phyloP scores from a whole-genome alignment of 192 early-diverging fungal genomes.

The Coemansia javaensis region DNA sequence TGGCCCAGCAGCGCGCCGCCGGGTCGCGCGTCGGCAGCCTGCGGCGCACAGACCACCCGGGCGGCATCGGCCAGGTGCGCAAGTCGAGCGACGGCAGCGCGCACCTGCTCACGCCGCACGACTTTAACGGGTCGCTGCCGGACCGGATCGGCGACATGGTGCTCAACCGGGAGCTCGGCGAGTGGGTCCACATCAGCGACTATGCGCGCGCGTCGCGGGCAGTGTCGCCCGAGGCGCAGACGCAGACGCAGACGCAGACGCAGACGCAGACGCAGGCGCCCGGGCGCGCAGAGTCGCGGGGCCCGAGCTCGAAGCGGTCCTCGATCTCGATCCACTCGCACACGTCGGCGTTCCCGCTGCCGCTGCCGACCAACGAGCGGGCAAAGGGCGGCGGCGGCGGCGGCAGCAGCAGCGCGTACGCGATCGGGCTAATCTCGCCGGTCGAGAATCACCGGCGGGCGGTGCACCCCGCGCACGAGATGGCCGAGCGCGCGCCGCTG shows the following conservation, averaged over 20 bases:
- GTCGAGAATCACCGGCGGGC: constrained; percentile 30
- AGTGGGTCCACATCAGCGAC: constrained; percentile 44
- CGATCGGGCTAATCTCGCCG: constrained; percentile 39
- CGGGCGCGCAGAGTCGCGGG: constrained; percentile 5
- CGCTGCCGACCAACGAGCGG: constrained; percentile 16
- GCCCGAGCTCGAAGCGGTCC: constrained; percentile 22
- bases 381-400: too few species aligned
- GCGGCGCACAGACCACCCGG: constrained; percentile 15
- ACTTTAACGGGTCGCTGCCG: constrained; percentile 28
- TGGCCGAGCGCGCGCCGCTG: constrained; percentile 28
- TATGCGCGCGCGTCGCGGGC: constrained; percentile 5
- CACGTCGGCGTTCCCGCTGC: constrained; percentile 34
- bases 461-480: constrained; percentile 40
- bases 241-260: neutral
- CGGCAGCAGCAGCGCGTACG: constrained; percentile 4
- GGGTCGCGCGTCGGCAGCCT: constrained; percentile 21
- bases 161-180: constrained; percentile 28
- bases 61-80: constrained; percentile 21
- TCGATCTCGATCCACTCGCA: constrained; percentile 36
- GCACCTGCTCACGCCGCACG: constrained; percentile 28
- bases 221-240: constrained; percentile 6
- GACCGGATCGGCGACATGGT: constrained; percentile 46
- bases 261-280: neutral
- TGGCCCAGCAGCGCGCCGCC: too few species aligned
- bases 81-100: constrained; percentile 44